Evolutionary conservation across 1,284 basidiomycete species (phyloP).

Genomic region (Microbotryum intermedium): DNA sequence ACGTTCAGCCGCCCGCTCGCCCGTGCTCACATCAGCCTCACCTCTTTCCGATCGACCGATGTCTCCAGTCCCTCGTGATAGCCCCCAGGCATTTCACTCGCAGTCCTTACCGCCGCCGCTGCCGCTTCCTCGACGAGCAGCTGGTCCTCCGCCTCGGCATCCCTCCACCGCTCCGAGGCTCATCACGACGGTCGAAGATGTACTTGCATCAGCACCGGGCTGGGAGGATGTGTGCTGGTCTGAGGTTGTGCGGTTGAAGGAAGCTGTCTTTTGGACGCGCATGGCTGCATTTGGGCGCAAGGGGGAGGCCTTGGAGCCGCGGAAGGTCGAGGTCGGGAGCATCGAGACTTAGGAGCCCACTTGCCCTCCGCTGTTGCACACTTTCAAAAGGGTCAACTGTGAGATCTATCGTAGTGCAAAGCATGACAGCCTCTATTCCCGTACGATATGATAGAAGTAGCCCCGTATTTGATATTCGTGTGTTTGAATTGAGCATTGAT

Average conservation of each 20-base stretch:
- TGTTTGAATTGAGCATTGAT: too few species aligned
- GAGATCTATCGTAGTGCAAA: too few species aligned
- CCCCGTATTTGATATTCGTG: too few species aligned
- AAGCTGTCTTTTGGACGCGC: slow-evolving; percentile 83
- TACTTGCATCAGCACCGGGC: not conserved
- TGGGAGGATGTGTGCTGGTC: slow-evolving; percentile 90
- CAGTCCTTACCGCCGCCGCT: not conserved
- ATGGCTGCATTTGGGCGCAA: slow-evolving; percentile 51
- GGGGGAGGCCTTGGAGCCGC: slow-evolving; percentile 4
- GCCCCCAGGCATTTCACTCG: not conserved
- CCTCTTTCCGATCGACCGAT: not conserved
- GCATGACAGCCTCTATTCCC: too few species aligned
- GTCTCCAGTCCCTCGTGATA: not conserved
- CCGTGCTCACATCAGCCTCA: slow-evolving; percentile 6
- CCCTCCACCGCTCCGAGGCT: not conserved
- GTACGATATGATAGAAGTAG: too few species aligned
- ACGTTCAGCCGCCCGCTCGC: not conserved
- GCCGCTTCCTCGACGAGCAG: not conserved
- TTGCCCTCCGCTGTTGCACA: too few species aligned
- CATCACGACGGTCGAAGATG: too few species aligned
- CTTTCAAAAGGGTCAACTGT: too few species aligned
- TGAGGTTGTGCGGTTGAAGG: slow-evolving; percentile 66
- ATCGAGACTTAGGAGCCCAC: too few species aligned
- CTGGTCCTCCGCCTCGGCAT: not conserved
- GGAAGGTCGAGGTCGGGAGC: too few species aligned